Base-by-base conservation (phyloP, 176 grass and related monocot species). In the Urochloa ruziziensis region DNA sequence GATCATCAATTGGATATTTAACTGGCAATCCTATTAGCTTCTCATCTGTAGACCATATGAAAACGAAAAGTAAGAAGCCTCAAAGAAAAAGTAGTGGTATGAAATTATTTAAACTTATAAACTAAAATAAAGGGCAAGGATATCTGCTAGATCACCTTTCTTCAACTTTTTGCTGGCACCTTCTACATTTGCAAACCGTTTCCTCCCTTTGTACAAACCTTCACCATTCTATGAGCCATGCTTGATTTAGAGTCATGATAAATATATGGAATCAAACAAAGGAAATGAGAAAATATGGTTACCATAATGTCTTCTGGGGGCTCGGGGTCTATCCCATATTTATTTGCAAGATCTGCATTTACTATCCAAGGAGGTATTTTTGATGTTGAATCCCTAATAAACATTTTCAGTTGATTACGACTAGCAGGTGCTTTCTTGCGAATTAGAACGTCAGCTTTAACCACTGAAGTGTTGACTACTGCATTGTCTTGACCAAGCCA, bases 1-100 rank as follows among this genome's bases (percentile, higher is more conserved):
- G 74, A 83, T 98, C 96, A 74, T 98, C 96, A 79, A 98, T 95
- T 58, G 96, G 96, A 79, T 97, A 94, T 72, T 85, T 88, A 72
- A 94, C 43, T 62, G 69, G 54, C 10, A 34, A 18, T 21, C 25
- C 64, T 62, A 25, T 23, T 42, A 78, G 71, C 62, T 90, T 82
- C 64, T 82, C 80, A 28, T 80, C 90, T 92, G 92, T 62, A 83
- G 90, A 28, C 77, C 23, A 90, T 32, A 67, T 84, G 59, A 83
- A 74, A 78, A 25, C 68, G 33, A 49, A 77, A 33, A 61, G 32
- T 85, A 69, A 89, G 70, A 81, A 70, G 10, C 53, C 37, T 54
- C 33, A 1, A 39, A 48, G 28, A 80, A 80, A 51, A 25, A 80
- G 32, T 51, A 79, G 59, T 51, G 49, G 68, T 32, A 60, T 67